phyloP scores from a whole-genome alignment of 805 yeast species.

The Metschnikowia gruessii region DNA sequence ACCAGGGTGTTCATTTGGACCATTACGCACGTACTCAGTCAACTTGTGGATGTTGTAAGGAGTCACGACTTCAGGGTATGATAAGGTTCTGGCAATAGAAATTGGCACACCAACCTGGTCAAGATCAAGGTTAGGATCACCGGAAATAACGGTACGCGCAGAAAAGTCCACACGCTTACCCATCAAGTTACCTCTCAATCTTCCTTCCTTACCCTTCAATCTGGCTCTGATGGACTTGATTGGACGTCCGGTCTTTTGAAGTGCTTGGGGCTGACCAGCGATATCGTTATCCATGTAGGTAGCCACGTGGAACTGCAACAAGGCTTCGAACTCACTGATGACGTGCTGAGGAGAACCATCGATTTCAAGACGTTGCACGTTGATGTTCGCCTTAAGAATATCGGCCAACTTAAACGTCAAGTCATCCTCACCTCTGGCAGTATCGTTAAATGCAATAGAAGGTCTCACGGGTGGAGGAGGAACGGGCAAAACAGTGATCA shows the following conservation, averaged over 20 bases:
- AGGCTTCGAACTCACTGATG: conserved; percentile 91
- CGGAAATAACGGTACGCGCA: conserved; percentile 98
- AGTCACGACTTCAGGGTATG: conserved; percentile 97
- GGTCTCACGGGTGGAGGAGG: conserved; percentile 99
- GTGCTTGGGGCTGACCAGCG: conserved; percentile 99
- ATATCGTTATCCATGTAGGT: conserved; percentile 99
- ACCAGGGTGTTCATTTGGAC: conserved; percentile 99
- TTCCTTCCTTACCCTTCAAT: conserved; percentile 98
- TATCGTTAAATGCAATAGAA: conserved; percentile 94
- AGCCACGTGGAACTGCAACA: conserved; percentile 96
- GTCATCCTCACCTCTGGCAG: conserved; percentile 99
- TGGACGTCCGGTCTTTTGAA: conserved; percentile 98
- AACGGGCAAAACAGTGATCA: conserved; percentile 95
- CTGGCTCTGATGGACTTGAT: conserved; percentile 99
- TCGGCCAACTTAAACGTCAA: conserved; percentile 96
- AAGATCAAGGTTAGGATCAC: conserved; percentile 95
- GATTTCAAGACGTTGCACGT: conserved; percentile 95
- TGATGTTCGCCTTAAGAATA: conserved; percentile 92
- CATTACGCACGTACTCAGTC: conserved; percentile 92
- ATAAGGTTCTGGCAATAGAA: conserved; percentile 90
- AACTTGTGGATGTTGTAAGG: conserved; percentile 94
- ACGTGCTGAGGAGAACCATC: conserved; percentile 99
- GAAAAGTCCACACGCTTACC: conserved; percentile 99
- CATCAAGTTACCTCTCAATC: conserved; percentile 97
- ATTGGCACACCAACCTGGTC: conserved; percentile 99